Evolutionary conservation across 2,329 filamentous ascomycete species (phyloP), one percentile per base, ranked within the genome.

Genomic region (Colletotrichum navitas): DNA sequence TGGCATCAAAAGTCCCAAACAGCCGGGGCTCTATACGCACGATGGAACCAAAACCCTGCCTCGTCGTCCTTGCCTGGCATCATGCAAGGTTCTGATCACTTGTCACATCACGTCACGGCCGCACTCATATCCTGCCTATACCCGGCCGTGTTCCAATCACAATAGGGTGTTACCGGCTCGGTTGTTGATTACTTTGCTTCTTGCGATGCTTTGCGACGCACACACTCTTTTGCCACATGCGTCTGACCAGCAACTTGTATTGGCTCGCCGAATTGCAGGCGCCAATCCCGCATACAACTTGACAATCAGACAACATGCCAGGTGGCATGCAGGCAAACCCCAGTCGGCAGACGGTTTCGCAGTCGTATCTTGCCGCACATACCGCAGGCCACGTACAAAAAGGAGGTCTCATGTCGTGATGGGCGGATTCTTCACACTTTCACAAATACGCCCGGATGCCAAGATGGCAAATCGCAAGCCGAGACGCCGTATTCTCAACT

Each of bases 11-110:
- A n/a, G 47, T 43, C 36, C 64, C 47, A 61, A 65, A n/a, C 54
- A 34, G 54, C 39, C 39, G 66, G 66, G 61, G 47, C 12, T 29
- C 26, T 34, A 54, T 24, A 45, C 43, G 45, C 34, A 24, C 21
- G 45, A 41, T 39, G 55, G 32, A 66, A 66, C 52, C 29, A 64
- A 52, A 32, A n/a, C 26, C 56, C 47, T 59, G 52, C 29, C 45
- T 47, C 21, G 45, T 41, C 14, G 43, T 64, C 32, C n/a, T 58
- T 45, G 18, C 18, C 66, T 47, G 52, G 65, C 45, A 26, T 52
- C 59, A 60, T 71, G 65, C 68, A 68, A 68, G 64, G 59, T 68
- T 61, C 52, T 66, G 51, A 59, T 63, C 65, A 71, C 64, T 68
- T 71, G 68, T 68, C 68, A 71, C 43, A 58, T 59, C 52, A 21